Base-by-base conservation (phyloP, 345 rosid species). In the Hypericum androsaemum region DNA sequence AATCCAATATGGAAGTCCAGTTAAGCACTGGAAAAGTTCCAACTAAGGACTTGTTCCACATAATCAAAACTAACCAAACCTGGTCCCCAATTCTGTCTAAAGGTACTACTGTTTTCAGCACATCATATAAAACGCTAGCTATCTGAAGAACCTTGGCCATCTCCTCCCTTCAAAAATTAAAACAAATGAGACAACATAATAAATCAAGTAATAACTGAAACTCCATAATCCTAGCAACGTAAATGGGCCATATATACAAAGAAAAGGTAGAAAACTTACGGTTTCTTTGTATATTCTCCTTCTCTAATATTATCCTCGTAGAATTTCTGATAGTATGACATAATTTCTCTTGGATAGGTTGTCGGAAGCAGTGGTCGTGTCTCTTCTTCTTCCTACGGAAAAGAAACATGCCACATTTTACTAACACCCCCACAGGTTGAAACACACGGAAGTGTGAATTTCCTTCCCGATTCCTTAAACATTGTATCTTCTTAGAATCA, bases 41-140 rank as follows among this genome's bases (percentile, higher is more conserved):
- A 22, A 22, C 32, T 37, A 56, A 50, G 56, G 51, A 12, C 39
- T 58, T 54, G n/a, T 50, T 36, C 28, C 11, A 58, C 10, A 37
- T 22, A 47, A 62, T 50, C 32, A 61, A 53, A 11, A 50, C 13
- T 54, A 22, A 22, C 32, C 68, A 39, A 37, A 92, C 98, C 97
- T 81, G 47, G 28, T 57, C 73, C 6, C 85, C 88, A 42, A 88
- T 28, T 69, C 74, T 85, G 40, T 36, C 0, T 38, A 49, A 0
- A 61, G 69, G 87, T 39, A 87, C 88, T 45, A 92, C 88, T 4
- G 85, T 69, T 59, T 3, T 74, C 70, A 88, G 52, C 71, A 79
- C 95, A 70, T 88, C 97, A 71, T 77, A 86, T 59, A 92, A 79
- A 11, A 92, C 95, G 0, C 94, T 41, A 10, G 97, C 98, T 59